Evolutionary conservation across 148 eudicot species (phyloP).

Genomic region (Rhododendron henanense): DNA sequence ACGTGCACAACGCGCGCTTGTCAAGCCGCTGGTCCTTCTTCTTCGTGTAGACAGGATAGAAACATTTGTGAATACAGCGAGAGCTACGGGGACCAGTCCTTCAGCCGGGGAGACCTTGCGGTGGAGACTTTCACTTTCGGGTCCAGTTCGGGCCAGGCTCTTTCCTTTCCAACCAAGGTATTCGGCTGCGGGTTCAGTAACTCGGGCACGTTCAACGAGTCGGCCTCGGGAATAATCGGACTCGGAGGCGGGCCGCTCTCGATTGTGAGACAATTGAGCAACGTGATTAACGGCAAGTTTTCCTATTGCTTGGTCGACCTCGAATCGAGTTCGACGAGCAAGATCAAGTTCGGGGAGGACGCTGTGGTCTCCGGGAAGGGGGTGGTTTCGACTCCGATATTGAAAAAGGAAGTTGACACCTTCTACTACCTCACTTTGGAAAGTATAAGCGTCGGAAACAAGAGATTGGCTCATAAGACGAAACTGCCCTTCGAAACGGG

Average conservation of each 20-base stretch:
- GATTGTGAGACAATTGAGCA: conserved; percentile 23
- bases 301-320: conserved; percentile 35
- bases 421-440: conserved; percentile 52
- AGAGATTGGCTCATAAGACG: not conserved
- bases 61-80: conserved; percentile 24
- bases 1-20: conserved; percentile 19
- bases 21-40: not conserved
- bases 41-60: not conserved
- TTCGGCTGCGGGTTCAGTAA: conserved; percentile 37
- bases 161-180: not conserved
- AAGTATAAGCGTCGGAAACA: conserved; percentile 24
- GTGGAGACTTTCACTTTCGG: conserved; percentile 31
- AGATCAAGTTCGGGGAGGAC: conserved; percentile 42
- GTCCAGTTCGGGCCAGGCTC: not conserved
- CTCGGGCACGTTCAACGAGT: conserved; percentile 20
- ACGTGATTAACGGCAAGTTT: conserved; percentile 18
- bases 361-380: conserved; percentile 34
- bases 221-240: conserved; percentile 32
- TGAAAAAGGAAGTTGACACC: conserved; percentile 1
- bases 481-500: not conserved
- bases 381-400: conserved; percentile 46
- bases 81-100: conserved; percentile 29
- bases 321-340: conserved; percentile 21
- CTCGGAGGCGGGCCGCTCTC: conserved; percentile 41
- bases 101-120: conserved; percentile 23